phyloP scores from a whole-genome alignment of 176 grass and related monocot species.

The Musa beccarii region DNA sequence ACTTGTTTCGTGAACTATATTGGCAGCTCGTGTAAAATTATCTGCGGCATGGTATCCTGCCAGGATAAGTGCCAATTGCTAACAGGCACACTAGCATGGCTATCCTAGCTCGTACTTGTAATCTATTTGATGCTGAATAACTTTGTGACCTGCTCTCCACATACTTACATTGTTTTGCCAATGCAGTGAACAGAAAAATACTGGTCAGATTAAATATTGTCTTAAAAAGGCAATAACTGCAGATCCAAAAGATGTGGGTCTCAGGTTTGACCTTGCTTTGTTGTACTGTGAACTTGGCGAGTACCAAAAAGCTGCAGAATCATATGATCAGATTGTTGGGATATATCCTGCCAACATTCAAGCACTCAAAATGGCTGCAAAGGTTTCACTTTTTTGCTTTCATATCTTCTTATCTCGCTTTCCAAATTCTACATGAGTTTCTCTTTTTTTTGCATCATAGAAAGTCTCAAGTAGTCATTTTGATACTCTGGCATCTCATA shows the following conservation, averaged over 20 bases:
- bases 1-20: no score
- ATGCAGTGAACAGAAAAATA: constrained; percentile 45
- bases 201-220: constrained; percentile 59
- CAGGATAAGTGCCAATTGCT: no score
- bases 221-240: constrained; percentile 77
- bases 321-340: constrained; percentile 69
- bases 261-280: constrained; percentile 64
- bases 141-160: no score
- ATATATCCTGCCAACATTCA: constrained; percentile 38
- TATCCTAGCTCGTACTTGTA: no score
- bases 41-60: no score
- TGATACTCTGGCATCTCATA: neutral
- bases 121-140: no score
- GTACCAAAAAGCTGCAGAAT: constrained; percentile 64
- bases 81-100: no score
- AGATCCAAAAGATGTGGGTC: constrained; percentile 67
- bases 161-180: constrained; percentile 9
- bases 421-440: neutral
- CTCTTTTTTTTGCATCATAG: neutral
- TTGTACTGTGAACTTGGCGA: constrained; percentile 46
- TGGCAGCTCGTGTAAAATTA: no score
- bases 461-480: neutral
- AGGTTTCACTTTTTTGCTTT: constrained; percentile 30
- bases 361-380: constrained; percentile 52
- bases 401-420: neutral